Conservation (phyloP, 139 green algal species). For the Haematococcus sp. region DNA sequence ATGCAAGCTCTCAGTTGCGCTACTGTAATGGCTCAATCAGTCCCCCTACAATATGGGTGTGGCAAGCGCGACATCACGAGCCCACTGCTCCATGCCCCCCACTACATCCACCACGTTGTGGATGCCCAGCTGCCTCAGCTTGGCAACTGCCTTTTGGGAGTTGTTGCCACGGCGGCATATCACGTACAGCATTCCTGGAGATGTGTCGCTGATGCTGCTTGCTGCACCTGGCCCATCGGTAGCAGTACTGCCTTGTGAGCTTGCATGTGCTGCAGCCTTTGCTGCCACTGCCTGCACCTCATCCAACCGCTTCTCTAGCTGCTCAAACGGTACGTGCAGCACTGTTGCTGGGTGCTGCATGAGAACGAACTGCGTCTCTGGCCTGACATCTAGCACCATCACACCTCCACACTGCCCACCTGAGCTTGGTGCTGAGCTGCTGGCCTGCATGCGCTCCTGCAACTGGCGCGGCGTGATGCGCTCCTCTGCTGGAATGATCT, state of each 20-base stretch:
- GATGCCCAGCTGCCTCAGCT: constrained; percentile 62
- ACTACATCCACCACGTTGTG: constrained; percentile 65
- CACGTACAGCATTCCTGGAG: constrained; percentile 59
- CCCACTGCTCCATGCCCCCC: constrained; percentile 82
- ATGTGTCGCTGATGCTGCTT: background rate
- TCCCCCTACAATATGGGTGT: too few relatives aligned
- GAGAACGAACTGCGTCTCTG: constrained; percentile 66
- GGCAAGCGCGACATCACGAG: too few relatives aligned
- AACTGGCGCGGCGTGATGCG: background rate
- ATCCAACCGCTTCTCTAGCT: constrained; percentile 26
- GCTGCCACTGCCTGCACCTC: constrained; percentile 20
- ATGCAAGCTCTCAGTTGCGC: too few relatives aligned
- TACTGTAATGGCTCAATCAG: too few relatives aligned
- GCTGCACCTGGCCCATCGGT: too few relatives aligned
- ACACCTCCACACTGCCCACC: too few relatives aligned
- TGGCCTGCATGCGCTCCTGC: background rate
- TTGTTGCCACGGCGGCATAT: constrained; percentile 93
- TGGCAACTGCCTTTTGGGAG: constrained; percentile 81
- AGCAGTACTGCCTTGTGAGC: background rate
- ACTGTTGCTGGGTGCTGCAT: constrained; percentile 42
- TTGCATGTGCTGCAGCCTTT: background rate
- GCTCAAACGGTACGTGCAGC: constrained; percentile 47
- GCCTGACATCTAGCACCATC: constrained; percentile 78
- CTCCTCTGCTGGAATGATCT: constrained; percentile 1
- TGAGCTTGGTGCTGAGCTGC: too few relatives aligned